Evolutionary conservation across 192 early-diverging fungal species (phyloP), one percentile per base, ranked within the genome.

Genomic region (Chytriomyces confervae): DNA sequence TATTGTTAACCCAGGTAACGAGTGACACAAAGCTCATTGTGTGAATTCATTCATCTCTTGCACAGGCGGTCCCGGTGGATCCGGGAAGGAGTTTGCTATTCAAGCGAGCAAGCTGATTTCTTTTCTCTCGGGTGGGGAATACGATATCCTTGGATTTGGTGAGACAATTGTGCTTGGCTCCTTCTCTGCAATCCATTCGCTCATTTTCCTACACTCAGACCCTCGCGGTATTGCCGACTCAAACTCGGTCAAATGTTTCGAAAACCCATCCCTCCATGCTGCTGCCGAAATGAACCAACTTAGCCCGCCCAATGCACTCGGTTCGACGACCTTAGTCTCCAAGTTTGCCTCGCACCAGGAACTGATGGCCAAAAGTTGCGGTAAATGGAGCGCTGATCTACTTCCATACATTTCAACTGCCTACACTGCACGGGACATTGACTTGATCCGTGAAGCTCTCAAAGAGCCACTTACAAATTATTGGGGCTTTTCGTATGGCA

Each of bases 401-500:
- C 69, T 87, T 10, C 65, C 74, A 11, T 82, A 72, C 69, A 50
- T 87, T 18, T 78, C 82, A 7, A 87, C 86, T 9, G 82, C 82
- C 24, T 61, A 68, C 62, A 82, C 80, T 27, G 84, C 82, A 0
- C 53, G 82, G 10, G 86, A 87, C 66, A 82, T 87, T 73, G 84
- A 87, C n/a, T 6, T 75, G 8, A 79, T 87, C 27, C 61, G 84
- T 1, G 60, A 80, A 23, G 80, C 80, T 6, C 70, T 86, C 20
- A 77, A 80, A 5, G 71, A 85, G 62, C 53, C 80, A 23, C 16
- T 79, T n/a, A 64, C 81, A 16, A 75, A 85, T 61, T 87, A 83
- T 51, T 84, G 67, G 69, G 86, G 86, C 0, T 81, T 83, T 64
- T 81, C 76, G 6, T 87, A 87, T 68, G 84, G 85, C 18, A 78